Evolutionary conservation across 2,329 filamentous ascomycete species (phyloP).

Genomic region (Gremmenia infestans): DNA sequence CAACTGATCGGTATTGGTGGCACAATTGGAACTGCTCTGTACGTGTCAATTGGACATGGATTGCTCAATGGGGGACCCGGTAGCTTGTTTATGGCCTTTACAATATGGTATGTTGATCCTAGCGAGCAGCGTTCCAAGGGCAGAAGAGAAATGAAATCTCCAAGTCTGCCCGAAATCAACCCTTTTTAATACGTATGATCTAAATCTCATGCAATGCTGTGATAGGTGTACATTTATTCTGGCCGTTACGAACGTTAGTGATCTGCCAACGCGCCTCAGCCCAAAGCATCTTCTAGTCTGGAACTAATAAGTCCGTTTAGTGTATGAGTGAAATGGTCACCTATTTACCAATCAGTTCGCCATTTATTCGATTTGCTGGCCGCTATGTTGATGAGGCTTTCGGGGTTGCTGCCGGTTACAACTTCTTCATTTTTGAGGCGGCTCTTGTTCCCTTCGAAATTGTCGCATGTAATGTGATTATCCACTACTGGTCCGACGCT

Average conservation of each 20-base stretch:
- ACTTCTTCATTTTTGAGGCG: conserved; percentile 68
- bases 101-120: conserved; percentile 48
- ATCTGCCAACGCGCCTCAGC: conserved; percentile 33
- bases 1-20: conserved; percentile 51
- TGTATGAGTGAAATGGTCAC: conserved; percentile 71
- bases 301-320: conserved; percentile 61
- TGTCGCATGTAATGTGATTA: conserved; percentile 58
- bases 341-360: conserved; percentile 70
- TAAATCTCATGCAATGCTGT: conserved; percentile 37
- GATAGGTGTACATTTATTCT: conserved; percentile 52
- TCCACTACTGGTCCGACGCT: conserved; percentile 57
- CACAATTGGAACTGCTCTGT: conserved; percentile 57
- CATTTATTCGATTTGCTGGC: conserved; percentile 73
- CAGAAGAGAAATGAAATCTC: no score
- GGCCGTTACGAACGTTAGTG: conserved; percentile 47
- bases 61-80: conserved; percentile 55
- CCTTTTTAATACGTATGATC: not conserved
- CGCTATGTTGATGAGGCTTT: conserved; percentile 72
- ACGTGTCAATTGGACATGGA: conserved; percentile 49
- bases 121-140: not conserved
- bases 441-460: conserved; percentile 64
- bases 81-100: conserved; percentile 54
- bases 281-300: conserved; percentile 40
- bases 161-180: not conserved
- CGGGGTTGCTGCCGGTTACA: conserved; percentile 68